Evolutionary conservation across 1,284 basidiomycete genomes (phyloP).

Genomic region (Chalciporus sp.): DNA sequence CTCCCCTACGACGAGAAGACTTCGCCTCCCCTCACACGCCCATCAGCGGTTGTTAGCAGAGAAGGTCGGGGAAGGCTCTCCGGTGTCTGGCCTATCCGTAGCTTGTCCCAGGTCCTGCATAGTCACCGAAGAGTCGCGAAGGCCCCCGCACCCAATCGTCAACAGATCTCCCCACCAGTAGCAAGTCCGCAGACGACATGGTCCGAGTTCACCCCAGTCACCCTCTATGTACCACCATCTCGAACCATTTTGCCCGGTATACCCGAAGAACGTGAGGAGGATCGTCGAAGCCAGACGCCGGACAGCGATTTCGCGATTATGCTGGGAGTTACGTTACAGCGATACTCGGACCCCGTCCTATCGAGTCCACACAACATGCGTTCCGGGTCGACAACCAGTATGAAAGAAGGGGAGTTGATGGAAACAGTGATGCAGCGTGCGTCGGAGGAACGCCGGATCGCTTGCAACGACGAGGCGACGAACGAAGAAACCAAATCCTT

Average conservation of each 20-base stretch:
- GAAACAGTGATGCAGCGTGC: background rate
- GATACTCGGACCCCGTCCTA: slow-evolving; percentile 7
- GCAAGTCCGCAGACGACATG: slow-evolving; percentile 30
- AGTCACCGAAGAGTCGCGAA: slow-evolving; percentile 10
- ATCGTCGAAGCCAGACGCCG: slow-evolving; percentile 21
- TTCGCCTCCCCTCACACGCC: slow-evolving; percentile 16
- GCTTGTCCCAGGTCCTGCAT: slow-evolving; percentile 17
- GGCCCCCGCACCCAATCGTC: slow-evolving; percentile 1
- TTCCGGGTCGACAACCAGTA: background rate
- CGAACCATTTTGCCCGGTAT: slow-evolving; percentile 29
- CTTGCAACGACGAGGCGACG: background rate
- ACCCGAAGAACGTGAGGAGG: slow-evolving; percentile 34
- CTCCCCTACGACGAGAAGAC: slow-evolving; percentile 18
- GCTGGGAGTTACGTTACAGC: slow-evolving; percentile 14
- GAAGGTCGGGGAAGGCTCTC: slow-evolving; percentile 17
- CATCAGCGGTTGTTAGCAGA: slow-evolving; percentile 15
- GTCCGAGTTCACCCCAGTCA: slow-evolving; percentile 31
- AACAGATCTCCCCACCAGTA: background rate
- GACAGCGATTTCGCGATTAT: slow-evolving; percentile 10
- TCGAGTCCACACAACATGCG: background rate
- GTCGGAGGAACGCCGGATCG: background rate
- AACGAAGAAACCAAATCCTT: slow-evolving; percentile 28
- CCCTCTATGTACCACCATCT: slow-evolving; percentile 20
- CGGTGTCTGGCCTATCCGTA: slow-evolving; percentile 27
- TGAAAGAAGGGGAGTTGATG: background rate